Percentiles rank a stretch among this genome's conserved stretches.
These are phyloP conservation scores for Myriangium duriaei DNA, from an alignment of 2,329 filamentous ascomycete species.

Conservation along the genomic window DNA sequence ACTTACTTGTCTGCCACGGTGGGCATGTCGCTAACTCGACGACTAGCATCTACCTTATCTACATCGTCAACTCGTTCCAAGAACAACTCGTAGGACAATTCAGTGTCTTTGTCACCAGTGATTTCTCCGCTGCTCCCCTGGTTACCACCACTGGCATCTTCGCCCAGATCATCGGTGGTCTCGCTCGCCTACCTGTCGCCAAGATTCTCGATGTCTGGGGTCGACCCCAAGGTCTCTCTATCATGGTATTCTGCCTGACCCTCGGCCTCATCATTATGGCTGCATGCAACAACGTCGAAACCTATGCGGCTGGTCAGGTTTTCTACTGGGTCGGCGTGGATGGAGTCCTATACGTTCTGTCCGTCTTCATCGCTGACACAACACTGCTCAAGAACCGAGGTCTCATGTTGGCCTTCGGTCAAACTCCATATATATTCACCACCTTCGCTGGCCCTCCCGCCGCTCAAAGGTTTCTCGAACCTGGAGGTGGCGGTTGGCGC, in stretches of 20 bases:
- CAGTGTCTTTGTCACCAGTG: conserved; percentile 29
- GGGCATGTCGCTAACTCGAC: background rate
- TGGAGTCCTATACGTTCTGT: conserved; percentile 12
- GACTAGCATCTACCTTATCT: conserved; percentile 35
- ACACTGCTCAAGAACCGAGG: conserved; percentile 19
- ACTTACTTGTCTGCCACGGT: background rate
- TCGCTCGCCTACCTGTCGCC: conserved; percentile 12
- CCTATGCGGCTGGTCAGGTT: conserved; percentile 15
- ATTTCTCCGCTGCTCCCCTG: conserved; percentile 23
- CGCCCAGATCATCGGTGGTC: conserved; percentile 15
- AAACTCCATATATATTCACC: conserved; percentile 23
- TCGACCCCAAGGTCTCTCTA: conserved; percentile 13
- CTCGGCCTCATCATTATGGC: conserved; percentile 16
- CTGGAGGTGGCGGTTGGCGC: conserved; percentile 14
- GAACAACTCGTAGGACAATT: conserved; percentile 30
- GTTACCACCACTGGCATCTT: conserved; percentile 21
- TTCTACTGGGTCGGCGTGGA: conserved; percentile 17
- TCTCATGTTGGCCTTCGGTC: conserved; percentile 20
- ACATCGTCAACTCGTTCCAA: conserved; percentile 38
- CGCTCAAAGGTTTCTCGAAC: conserved; percentile 10
- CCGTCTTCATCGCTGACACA: conserved; percentile 15
- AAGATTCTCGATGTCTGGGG: conserved; percentile 15
- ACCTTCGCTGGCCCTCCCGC: conserved; percentile 16
- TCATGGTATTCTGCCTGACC: conserved; percentile 12
- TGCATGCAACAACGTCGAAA: conserved; percentile 12